Evolutionary conservation across 192 early-diverging fungal genomes (phyloP), one percentile per base, ranked within the genome.

Genomic region (Gigaspora rosea): DNA sequence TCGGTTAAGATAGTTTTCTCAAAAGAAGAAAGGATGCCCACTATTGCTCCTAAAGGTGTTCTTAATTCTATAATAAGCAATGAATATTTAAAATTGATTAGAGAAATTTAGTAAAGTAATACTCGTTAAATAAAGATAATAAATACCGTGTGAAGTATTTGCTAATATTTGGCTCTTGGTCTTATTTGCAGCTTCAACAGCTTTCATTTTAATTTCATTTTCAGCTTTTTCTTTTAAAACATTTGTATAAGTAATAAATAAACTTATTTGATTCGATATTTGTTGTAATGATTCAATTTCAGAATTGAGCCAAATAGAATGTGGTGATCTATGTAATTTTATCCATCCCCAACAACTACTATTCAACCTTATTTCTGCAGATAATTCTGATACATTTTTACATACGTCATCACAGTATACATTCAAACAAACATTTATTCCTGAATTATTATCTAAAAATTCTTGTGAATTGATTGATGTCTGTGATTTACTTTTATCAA

Each of bases 1-100:
- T 78, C 75, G 3, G 80, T 78, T 59, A 84, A 57, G 16, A 73
- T 76, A 22, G 83, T 80, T 15, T 82, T 80, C 68, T 84, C 83
- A 8, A 84, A 66, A 32, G 83, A 80, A 47, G 80, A 82, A 11
- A 84, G 69, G 15, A 80, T 79, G 36, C 83, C 83, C 1, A 84
- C 78, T 64, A 84, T 84, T 8, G 83, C 83, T 54, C 83, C 83
- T n/a, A 84, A 80, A 27, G 27, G 27, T 27, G 27, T 27, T 27
- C 27, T 0, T 1, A 27, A 27, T 27, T 27, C 27, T 27, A 27
- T 27, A 27, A 9, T 80, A 79, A 71, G 80, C 79, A 16, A 62
- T 16, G 7, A 76, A 41, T 66, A 66, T 63, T 27, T 27, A 27
- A 27, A 27, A 27, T 27, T 27, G 1, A 27, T 27, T 27, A 27